Percentiles rank a stretch among this genome's conserved stretches.
Evolutionary conservation across 2,329 filamentous ascomycete species (phyloP).

Genomic region (Aplosporella prunicola): DNA sequence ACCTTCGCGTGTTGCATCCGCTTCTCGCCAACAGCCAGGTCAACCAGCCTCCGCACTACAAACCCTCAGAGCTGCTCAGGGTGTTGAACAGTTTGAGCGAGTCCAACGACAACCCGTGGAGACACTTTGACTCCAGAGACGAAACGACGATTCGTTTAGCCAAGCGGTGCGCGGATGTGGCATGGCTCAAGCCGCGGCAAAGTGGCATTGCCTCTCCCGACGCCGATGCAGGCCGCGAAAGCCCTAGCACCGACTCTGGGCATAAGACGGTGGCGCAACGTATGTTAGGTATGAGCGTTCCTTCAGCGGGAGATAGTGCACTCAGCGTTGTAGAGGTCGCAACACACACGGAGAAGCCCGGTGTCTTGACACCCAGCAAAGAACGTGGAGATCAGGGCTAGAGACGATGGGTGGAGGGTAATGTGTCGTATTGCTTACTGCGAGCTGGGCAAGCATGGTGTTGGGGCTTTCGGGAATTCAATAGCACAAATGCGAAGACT

Average conservation of each 20-base stretch:
- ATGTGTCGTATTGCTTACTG: no score
- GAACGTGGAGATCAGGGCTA: slow-evolving; percentile 1
- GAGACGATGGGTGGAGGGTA: no score
- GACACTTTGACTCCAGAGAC: slow-evolving; percentile 70
- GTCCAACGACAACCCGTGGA: slow-evolving; percentile 39
- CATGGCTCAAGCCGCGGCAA: slow-evolving; percentile 47
- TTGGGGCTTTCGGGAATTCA: no score
- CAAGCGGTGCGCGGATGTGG: slow-evolving; percentile 61
- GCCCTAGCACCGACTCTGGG: slow-evolving; percentile 19
- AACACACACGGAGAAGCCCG: slow-evolving; percentile 30
- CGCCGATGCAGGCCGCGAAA: slow-evolving; percentile 2
- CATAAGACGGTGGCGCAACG: slow-evolving; percentile 30
- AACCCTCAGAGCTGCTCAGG: slow-evolving; percentile 71
- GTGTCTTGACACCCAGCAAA: slow-evolving; percentile 31
- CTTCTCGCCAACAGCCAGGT: slow-evolving; percentile 87
- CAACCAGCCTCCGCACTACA: slow-evolving; percentile 79
- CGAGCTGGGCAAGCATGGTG: no score
- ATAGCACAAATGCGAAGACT: no score
- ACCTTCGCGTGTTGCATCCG: slow-evolving; percentile 84
- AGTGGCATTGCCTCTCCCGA: neutral
- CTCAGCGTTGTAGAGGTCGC: slow-evolving; percentile 32
- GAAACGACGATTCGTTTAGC: slow-evolving; percentile 72
- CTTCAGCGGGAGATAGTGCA: slow-evolving; percentile 26
- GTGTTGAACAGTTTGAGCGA: slow-evolving; percentile 61
- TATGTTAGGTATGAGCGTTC: slow-evolving; percentile 30